A percentile compares a stretch with the other conserved stretches of the same genome.
phyloP scores from a whole-genome alignment of 2,329 filamentous ascomycete species.

The Cladosporium halotolerans region DNA sequence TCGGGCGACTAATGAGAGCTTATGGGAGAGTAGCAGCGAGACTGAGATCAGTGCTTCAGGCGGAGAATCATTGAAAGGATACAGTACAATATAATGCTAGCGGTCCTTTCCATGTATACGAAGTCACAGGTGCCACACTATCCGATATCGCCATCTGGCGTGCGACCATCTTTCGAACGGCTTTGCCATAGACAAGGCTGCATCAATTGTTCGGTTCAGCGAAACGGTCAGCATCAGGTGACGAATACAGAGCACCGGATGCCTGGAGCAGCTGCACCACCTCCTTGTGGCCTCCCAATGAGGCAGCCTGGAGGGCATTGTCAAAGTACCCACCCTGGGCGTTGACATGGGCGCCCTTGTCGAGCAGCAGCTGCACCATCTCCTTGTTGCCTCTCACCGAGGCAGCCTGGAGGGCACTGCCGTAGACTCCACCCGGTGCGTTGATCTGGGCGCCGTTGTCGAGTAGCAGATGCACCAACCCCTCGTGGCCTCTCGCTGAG shows the following conservation, averaged over 20 bases:
- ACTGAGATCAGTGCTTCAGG: too few species aligned
- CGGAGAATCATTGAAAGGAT: too few species aligned
- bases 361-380: neutral
- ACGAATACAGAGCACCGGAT: neutral
- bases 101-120: too few species aligned
- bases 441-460: too few species aligned
- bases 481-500: slow-evolving; percentile 7
- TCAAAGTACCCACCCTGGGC: slow-evolving; percentile 8
- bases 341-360: neutral
- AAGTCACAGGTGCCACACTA: neutral
- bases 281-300: slow-evolving; percentile 6
- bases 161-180: neutral
- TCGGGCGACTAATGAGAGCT: too few species aligned
- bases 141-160: neutral
- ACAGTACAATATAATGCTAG: too few species aligned
- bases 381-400: slow-evolving; percentile 2
- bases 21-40: too few species aligned
- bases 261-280: slow-evolving; percentile 9
- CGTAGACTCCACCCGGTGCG: too few species aligned
- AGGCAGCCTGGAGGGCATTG: slow-evolving; percentile 14
- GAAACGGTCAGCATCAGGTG: neutral
- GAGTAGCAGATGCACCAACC: slow-evolving; percentile 13
- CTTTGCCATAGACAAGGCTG: neutral
- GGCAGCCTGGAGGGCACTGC: slow-evolving; percentile 13
- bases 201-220: neutral